These are phyloP conservation scores for Aureococcus anophagefferens DNA, from an alignment of 108 stramenopile genomes.

Conservation along the genomic window DNA sequence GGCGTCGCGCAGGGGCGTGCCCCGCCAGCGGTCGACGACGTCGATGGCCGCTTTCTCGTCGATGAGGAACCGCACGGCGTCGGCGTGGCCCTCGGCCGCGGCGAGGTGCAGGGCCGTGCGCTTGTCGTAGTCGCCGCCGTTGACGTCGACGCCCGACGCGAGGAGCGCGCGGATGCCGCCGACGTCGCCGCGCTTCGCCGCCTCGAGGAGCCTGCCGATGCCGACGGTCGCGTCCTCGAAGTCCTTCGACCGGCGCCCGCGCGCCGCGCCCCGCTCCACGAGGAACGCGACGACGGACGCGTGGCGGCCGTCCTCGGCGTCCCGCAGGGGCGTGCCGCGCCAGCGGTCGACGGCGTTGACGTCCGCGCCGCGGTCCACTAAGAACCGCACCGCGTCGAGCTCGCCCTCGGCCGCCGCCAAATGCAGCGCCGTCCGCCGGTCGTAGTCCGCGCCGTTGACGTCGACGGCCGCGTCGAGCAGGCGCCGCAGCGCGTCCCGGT, in stretches of 20 bases:
- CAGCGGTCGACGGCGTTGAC: slow-evolving; percentile 72
- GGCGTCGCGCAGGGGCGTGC: slow-evolving; percentile 62
- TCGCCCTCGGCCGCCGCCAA: slow-evolving; percentile 71
- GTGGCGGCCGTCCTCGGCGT: slow-evolving; percentile 3
- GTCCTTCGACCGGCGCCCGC: not conserved
- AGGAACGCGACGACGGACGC: not conserved
- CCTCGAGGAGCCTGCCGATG: not conserved
- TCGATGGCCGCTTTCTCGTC: slow-evolving; percentile 61
- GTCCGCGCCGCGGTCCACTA: slow-evolving; percentile 60
- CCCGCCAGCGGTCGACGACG: slow-evolving; percentile 71
- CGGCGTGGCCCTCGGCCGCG: slow-evolving; percentile 59
- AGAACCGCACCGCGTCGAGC: slow-evolving; percentile 40
- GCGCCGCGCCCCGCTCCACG: not conserved
- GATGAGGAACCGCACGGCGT: slow-evolving; percentile 51
- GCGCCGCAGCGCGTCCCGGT: too few species aligned
- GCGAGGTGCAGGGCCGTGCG: slow-evolving; percentile 80
- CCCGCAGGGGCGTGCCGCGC: slow-evolving; percentile 70
- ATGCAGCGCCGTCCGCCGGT: slow-evolving; percentile 77
- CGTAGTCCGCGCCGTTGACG: slow-evolving; percentile 70
- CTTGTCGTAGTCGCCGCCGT: slow-evolving; percentile 73
- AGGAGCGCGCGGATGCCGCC: slow-evolving; percentile 4
- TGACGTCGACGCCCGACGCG: slow-evolving; percentile 45
- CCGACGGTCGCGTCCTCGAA: not conserved
- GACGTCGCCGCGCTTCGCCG: not conserved
- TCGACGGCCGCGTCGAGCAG: slow-evolving; percentile 38